Percentiles rank a stretch among this genome's conserved stretches.
phyloP scores from a whole-genome alignment of 768 basidiomycete species.

The Lentinula detonsa region DNA sequence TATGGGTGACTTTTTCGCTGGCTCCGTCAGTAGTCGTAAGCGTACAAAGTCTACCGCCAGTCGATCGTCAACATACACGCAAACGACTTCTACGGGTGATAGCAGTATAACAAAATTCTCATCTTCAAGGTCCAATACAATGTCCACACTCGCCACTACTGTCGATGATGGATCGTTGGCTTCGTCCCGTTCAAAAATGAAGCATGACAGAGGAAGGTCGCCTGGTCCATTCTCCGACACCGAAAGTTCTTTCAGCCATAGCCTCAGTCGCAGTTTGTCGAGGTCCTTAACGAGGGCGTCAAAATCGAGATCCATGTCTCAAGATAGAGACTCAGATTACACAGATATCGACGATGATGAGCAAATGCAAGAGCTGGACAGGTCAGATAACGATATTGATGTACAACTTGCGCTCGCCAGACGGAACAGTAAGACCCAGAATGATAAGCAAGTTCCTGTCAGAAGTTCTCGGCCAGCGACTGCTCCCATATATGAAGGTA shows the following conservation, averaged over 20 bases:
- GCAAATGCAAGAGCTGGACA: constrained; percentile 39
- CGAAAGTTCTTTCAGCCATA: constrained; percentile 40
- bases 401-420: constrained; percentile 77
- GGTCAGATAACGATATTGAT: constrained; percentile 72
- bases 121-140: constrained; percentile 57
- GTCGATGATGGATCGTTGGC: constrained; percentile 54
- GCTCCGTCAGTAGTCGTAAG: constrained; percentile 61
- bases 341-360: constrained; percentile 45
- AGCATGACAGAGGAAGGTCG: constrained; percentile 32
- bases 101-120: constrained; percentile 70
- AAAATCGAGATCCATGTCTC: constrained; percentile 37
- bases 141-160: constrained; percentile 57
- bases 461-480: constrained; percentile 44
- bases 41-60: constrained; percentile 66
- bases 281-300: constrained; percentile 25
- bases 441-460: constrained; percentile 36
- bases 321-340: constrained; percentile 32
- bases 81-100: constrained; percentile 61
- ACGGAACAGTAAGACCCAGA: constrained; percentile 77
- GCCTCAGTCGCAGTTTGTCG: constrained; percentile 26
- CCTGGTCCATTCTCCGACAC: constrained; percentile 38
- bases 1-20: constrained; percentile 72
- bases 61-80: constrained; percentile 69
- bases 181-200: constrained; percentile 41
- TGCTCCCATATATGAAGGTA: constrained; percentile 78